Base-by-base conservation (phyloP, 2,329 filamentous ascomycete species). In the Colletotrichum falcatum region DNA sequence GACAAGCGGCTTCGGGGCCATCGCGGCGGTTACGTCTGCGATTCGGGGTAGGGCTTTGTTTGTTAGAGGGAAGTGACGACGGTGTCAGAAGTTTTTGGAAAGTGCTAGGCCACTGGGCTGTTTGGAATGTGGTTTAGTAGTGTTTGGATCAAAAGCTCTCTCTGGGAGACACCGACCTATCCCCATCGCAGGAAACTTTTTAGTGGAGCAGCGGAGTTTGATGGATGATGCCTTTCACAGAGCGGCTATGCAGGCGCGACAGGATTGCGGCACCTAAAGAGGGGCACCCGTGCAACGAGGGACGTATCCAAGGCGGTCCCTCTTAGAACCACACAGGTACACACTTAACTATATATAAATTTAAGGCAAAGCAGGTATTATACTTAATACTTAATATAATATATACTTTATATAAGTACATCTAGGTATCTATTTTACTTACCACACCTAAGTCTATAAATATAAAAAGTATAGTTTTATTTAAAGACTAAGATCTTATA, bases 1-100 rank as follows among this genome's bases (percentile, higher is more conserved):
- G 53, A 81, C 79, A 23, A 85, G 78, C 62, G 79, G 79, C 60
- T 79, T 82, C 39, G 76, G 75, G 9, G 75, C 73, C 78, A 81
- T 81, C n/a, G 63, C 28, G 59, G 33, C 28, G 30, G 30, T 1
- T 28, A 18, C 8, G 54, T 23, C 16, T 23, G 58, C 23, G 30
- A 46, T 23, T 9, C 14, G 44, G 20, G 11, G n/a, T 9, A 61
- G 16, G 2, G 23, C 1, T 2, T 12, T 46, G 1, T 61, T 46
- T 14, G 5, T 3, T 8, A 18, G 18, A 16, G 33, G n/a, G 46
- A n/a, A n/a, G 6, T 2, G 18, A 18, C 20, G 23, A 30, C 18
- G 16, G 11, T 37, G 35, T 8, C 23, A 62, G 46, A 16, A 11
- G 12, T 3, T 35, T n/a, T 16, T n/a, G 20, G 4, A 6, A 37